phyloP scores from a whole-genome alignment of 2,329 filamentous ascomycete species.

The Hypocreales sp. region DNA sequence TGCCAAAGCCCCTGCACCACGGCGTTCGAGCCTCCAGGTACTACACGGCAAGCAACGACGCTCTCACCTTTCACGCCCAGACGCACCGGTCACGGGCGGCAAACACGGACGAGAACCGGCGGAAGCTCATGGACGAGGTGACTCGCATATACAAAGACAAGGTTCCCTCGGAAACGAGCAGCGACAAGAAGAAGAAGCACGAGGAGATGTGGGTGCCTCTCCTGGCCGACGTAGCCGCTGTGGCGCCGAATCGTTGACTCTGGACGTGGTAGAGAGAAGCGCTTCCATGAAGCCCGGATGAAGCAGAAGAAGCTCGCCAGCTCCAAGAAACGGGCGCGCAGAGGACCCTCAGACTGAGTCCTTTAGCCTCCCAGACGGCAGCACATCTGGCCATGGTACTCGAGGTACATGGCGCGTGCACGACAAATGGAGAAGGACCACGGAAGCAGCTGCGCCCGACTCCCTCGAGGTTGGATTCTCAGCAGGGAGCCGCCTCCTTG shows the following conservation, averaged over 20 bases:
- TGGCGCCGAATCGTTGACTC: not conserved
- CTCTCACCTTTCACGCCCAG: constrained; percentile 39
- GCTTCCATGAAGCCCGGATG: constrained; percentile 28
- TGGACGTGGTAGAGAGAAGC: constrained; percentile 21
- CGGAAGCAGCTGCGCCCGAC: no score
- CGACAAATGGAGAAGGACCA: no score
- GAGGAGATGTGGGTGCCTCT: constrained; percentile 24
- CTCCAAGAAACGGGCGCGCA: constrained; percentile 32
- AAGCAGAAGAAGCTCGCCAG: constrained; percentile 31
- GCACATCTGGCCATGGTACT: no score
- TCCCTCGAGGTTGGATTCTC: no score
- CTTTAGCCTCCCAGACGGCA: no score
- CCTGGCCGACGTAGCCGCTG: not conserved
- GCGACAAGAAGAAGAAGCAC: constrained; percentile 31
- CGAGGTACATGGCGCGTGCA: no score
- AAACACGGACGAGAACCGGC: constrained; percentile 36
- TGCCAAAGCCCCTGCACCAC: constrained; percentile 32
- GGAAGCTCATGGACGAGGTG: constrained; percentile 32
- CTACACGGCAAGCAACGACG: constrained; percentile 34
- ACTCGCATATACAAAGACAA: constrained; percentile 27
- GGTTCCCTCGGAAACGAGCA: constrained; percentile 30
- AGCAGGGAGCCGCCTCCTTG: no score
- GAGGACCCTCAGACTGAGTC: constrained; percentile 18
- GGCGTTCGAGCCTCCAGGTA: constrained; percentile 36
- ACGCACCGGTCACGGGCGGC: constrained; percentile 33